Conservation (phyloP, 1,139 yeast genomes). For the Barnettozyma hawaiiensis region DNA sequence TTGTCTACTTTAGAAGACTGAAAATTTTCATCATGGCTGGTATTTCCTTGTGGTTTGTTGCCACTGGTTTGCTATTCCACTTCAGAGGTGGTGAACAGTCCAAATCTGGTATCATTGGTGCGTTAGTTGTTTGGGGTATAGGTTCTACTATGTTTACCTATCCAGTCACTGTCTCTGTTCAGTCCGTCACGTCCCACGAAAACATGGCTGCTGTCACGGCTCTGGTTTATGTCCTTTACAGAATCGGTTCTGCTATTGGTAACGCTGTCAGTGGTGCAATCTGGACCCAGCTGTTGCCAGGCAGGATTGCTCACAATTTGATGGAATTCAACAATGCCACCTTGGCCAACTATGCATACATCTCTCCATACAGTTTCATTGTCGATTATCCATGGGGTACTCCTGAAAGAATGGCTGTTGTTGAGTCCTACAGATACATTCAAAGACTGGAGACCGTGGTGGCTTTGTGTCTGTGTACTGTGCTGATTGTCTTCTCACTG, state of each 20-base stretch:
- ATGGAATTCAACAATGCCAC: conserved; percentile 23
- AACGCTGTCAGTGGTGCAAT: conserved; percentile 53
- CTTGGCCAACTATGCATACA: conserved; percentile 46
- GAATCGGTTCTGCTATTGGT: conserved; percentile 53
- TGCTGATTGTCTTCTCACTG: conserved; percentile 43
- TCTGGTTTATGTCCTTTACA: conserved; percentile 47
- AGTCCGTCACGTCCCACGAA: conserved; percentile 56
- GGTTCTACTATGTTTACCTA: conserved; percentile 72
- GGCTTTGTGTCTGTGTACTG: conserved; percentile 51
- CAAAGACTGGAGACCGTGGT: conserved; percentile 54
- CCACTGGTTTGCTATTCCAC: conserved; percentile 53
- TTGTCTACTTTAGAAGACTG: conserved; percentile 46
- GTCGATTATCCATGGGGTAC: conserved; percentile 51
- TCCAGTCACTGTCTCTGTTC: conserved; percentile 60
- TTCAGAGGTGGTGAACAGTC: conserved; percentile 50
- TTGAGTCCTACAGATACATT: conserved; percentile 51
- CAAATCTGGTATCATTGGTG: conserved; percentile 58
- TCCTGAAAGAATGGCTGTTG: conserved; percentile 51
- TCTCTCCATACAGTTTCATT: conserved; percentile 45
- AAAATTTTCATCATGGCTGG: conserved; percentile 61
- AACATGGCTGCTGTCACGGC: conserved; percentile 61
- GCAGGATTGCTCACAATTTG: conserved; percentile 11
- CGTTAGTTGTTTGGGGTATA: conserved; percentile 60
- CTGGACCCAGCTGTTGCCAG: conserved; percentile 47
- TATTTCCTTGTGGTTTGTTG: conserved; percentile 45